These are phyloP conservation scores for Trichoderma sp. DNA, from an alignment of 2,329 filamentous ascomycete species.

Conservation along the genomic window DNA sequence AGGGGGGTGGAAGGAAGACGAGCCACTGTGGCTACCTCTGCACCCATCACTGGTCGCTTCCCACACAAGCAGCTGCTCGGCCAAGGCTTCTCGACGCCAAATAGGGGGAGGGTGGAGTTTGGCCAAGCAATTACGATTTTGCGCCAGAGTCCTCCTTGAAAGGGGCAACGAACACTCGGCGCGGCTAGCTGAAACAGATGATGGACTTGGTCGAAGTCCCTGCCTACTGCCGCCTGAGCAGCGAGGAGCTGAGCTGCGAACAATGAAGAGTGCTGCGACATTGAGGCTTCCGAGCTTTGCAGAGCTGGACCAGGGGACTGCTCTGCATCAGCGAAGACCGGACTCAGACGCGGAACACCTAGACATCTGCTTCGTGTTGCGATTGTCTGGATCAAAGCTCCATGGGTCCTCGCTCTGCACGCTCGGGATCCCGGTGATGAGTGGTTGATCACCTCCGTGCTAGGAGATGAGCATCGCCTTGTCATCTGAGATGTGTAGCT, in stretches of 20 bases:
- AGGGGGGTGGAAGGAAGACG: constrained; percentile 28
- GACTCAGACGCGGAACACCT: background rate
- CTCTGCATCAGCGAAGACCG: background rate
- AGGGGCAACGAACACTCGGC: constrained; percentile 14
- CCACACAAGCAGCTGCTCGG: constrained; percentile 19
- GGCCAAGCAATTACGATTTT: constrained; percentile 32
- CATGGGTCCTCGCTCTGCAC: constrained; percentile 9
- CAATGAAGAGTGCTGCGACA: constrained; percentile 13
- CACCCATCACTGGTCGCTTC: constrained; percentile 28
- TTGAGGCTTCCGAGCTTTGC: constrained; percentile 13
- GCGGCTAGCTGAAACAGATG: constrained; percentile 3
- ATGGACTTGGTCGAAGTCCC: no score
- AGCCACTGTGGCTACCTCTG: constrained; percentile 36
- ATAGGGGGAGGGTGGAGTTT: constrained; percentile 31
- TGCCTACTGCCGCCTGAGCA: no score
- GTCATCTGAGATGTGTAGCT: constrained; percentile 24
- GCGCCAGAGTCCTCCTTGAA: constrained; percentile 16
- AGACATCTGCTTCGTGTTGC: constrained; percentile 3
- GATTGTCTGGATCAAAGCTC: background rate
- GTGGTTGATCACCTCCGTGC: constrained; percentile 28
- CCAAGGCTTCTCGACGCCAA: constrained; percentile 23
- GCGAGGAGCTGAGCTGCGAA: background rate
- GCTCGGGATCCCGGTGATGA: constrained; percentile 14
- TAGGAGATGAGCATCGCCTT: constrained; percentile 33
- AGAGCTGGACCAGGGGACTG: constrained; percentile 2